Base-by-base conservation (phyloP, 257 asterid species). In the Plantago elongata region DNA sequence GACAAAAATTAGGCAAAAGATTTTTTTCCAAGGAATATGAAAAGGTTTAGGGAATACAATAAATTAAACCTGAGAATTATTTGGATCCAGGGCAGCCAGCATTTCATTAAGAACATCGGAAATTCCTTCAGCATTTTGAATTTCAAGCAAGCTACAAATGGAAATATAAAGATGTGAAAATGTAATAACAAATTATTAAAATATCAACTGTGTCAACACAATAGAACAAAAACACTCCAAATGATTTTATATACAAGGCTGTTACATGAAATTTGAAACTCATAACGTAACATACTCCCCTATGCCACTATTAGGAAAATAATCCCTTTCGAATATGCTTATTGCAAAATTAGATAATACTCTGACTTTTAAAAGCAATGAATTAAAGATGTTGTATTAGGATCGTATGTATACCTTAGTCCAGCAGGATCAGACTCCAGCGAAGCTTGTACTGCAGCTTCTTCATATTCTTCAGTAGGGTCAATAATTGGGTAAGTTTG, bases 401-500 rank as follows among this genome's bases (percentile, higher is more conserved):
- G 47, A 51, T 49, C 22, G 57, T 58, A 61, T 69, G 55, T 58
- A 61, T 76, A 89, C 99, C 96, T 89, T 69, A 93, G 97, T 61
- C 95, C 99, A 68, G 97, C 84, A 68, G 83, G 81, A 79, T 89
- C 96, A 54, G 94, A 73, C 64, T 83, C 83, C 68, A 93, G 95
- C 67, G 97, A 89, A 72, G 96, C 96, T 75, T 85, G 91, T 66
- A 89, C 89, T 61, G 95, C 97, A 68, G 89, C 95, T 76, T 89
- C 99, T 75, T 93, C 99, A 9, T 80, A 92, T 5, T 78, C 75
- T 63, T 82, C 69, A 65, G 86, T 60, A 45, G 71, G 60, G 38
- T 79, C 80, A 67, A 72, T 84, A 46, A 89, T 57, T 11, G 95
- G 94, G 79, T 83, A 94, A 60, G 97, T 74, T 75, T 89, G 99